phyloP scores from a whole-genome alignment of 2,329 filamentous ascomycete species.

The Colletotrichum filicis region DNA sequence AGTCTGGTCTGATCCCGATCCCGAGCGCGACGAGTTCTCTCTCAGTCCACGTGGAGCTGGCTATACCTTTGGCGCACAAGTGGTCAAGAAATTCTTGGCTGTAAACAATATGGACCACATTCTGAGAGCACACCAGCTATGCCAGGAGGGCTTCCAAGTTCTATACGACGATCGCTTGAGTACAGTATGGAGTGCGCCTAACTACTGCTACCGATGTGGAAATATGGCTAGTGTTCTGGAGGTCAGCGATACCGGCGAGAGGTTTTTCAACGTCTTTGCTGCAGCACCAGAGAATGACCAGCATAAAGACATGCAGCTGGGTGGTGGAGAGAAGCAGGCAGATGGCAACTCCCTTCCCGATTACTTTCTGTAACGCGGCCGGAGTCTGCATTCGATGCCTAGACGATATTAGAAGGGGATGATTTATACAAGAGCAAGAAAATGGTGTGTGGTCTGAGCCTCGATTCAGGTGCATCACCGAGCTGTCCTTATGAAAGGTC shows the following conservation, averaged over 20 bases:
- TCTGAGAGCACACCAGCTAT: conserved; percentile 95
- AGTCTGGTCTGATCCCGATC: conserved; percentile 97
- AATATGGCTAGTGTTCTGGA: conserved; percentile 98
- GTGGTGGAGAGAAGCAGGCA: conserved; percentile 73
- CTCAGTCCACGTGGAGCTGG: conserved; percentile 92
- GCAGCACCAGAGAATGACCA: conserved; percentile 95
- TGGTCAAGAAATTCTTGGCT: conserved; percentile 97
- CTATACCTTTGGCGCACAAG: conserved; percentile 97
- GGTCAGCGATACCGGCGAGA: conserved; percentile 90
- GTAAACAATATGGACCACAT: conserved; percentile 99
- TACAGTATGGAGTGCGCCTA: conserved; percentile 98
- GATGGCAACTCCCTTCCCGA: conserved; percentile 74
- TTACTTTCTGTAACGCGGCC: conserved; percentile 70
- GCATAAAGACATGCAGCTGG: conserved; percentile 85
- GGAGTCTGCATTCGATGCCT: too few species aligned
- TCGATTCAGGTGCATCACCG: background rate
- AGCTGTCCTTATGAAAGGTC: background rate
- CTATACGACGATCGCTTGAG: conserved; percentile 94
- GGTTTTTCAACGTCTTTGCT: conserved; percentile 98
- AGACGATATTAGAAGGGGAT: background rate
- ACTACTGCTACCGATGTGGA: conserved; percentile 94
- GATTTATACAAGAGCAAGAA: background rate
- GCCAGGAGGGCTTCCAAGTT: conserved; percentile 97
- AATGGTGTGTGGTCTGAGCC: background rate
- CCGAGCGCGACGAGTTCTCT: conserved; percentile 97